Percentiles rank a stretch among this genome's conserved stretches.
Conservation (phyloP, 2,329 filamentous ascomycete genomes). For the Dactylellina cionopaga region DNA sequence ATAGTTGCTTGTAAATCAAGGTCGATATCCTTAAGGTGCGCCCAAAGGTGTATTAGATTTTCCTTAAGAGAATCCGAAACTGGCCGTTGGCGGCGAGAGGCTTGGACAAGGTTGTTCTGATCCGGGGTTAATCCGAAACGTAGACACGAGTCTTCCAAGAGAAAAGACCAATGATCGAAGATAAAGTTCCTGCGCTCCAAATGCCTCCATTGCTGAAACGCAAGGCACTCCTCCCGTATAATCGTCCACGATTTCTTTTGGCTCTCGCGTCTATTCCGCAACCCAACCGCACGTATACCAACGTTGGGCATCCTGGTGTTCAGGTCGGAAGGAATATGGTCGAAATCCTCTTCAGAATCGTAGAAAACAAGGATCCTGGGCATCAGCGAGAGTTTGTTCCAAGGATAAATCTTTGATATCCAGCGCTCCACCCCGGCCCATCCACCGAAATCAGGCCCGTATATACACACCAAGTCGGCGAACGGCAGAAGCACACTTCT, state of each 20-base stretch:
- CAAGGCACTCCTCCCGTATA: constrained; percentile 11
- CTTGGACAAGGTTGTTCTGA: constrained; percentile 7
- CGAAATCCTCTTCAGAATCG: not conserved
- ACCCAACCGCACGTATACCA: no score
- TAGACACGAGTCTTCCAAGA: constrained; percentile 14
- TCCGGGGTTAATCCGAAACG: not conserved
- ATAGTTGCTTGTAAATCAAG: not conserved
- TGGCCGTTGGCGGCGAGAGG: not conserved
- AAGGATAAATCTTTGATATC: not conserved
- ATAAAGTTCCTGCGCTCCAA: constrained; percentile 1
- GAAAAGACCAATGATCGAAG: constrained; percentile 8
- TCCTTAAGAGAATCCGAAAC: not conserved
- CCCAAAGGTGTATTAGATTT: constrained; percentile 3
- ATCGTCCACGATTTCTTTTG: not conserved
- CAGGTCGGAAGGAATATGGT: not conserved
- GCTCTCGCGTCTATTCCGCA: not conserved
- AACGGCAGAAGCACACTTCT: not conserved
- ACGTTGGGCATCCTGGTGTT: no score
- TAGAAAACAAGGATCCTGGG: constrained; percentile 1
- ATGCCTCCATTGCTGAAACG: constrained; percentile 3
- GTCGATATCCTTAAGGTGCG: not conserved
- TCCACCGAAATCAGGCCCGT: not conserved
- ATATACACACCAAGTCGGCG: not conserved
- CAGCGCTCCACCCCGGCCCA: not conserved
- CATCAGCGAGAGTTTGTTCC: not conserved